Base-by-base conservation (phyloP, 768 basidiomycete genomes). In the Termitomyces sp. region DNA sequence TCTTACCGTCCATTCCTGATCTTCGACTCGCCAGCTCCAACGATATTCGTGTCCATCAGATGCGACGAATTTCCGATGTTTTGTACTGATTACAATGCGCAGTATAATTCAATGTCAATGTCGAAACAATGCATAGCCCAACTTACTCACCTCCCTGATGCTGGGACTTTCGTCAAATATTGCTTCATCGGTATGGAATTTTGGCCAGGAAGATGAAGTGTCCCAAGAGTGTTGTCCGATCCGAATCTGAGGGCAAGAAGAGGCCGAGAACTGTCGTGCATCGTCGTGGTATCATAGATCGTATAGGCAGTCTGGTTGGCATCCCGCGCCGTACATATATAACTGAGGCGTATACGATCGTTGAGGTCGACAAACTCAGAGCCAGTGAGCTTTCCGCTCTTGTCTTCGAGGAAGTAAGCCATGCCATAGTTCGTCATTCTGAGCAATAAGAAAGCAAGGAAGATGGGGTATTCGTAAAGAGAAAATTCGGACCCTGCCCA, bases 1-100 rank as follows among this genome's bases (percentile, higher is more conserved):
- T 75, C 84, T 65, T 62, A 87, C 88, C 24, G 82, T 82, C 86
- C 87, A 89, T 62, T 88, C 87, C 54, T 84, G 79, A 53, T 81
- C 79, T 13, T 72, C 72, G 22, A 73, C 65, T 18, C 77, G 72
- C 70, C 79, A 79, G 26, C 75, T 77, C 88, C 88, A 89, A 51
- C 72, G 73, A 63, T 89, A 90, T 54, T 81, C 79, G 44, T 83
- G 76, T 0, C 81, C 81, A 62, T 89, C 85, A 0, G 84, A 80
- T 2, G 78, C 87, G 8, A 69, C 67, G 62, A 89, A 89, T 61
- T 76, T 81, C 40, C 86, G 76, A 26, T 73, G 62, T 61, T 66
- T 72, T 24, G 76, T 74, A 51, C 82, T 83, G 32, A 13, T 40
- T 22, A 10, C 18, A 9, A 20, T 42, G 40, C 18, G 22, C 43